Evolutionary conservation across 2,329 filamentous ascomycete species (phyloP).

Genomic region (Fusarium oligoseptatum): DNA sequence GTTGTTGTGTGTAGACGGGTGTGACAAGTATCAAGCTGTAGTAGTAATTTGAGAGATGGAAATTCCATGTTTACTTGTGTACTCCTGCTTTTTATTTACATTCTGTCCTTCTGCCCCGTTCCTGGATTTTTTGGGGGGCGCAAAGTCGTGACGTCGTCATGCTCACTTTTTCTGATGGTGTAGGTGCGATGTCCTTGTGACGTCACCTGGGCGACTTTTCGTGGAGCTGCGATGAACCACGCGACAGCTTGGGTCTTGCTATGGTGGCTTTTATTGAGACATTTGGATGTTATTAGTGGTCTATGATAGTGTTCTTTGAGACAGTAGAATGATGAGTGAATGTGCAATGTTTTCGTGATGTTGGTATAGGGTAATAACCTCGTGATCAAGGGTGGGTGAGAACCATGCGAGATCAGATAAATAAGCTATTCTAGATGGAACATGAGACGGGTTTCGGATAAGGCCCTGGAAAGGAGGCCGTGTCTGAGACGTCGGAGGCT

Average conservation of each 20-base stretch:
- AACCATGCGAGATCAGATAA: not conserved
- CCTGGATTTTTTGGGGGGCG: constrained; percentile 15
- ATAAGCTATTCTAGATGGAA: not conserved
- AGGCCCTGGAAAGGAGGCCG: not conserved
- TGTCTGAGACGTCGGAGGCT: not conserved
- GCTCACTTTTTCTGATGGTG: constrained; percentile 30
- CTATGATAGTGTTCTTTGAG: not conserved
- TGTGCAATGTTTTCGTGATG: not conserved
- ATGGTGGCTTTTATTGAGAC: not conserved
- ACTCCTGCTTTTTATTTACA: not conserved
- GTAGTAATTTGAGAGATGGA: not conserved
- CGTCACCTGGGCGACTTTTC: constrained; percentile 33
- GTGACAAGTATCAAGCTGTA: not conserved
- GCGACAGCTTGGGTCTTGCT: constrained; percentile 20
- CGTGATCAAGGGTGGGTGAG: not conserved
- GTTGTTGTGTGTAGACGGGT: not conserved
- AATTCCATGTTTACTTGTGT: not conserved
- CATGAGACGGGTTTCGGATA: not conserved
- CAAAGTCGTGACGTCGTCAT: constrained; percentile 48
- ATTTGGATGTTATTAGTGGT: not conserved
- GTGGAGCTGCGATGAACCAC: constrained; percentile 23
- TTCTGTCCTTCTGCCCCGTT: constrained; percentile 14
- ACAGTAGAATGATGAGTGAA: not conserved
- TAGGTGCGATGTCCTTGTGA: constrained; percentile 41
- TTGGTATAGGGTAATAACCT: not conserved